phyloP scores from a whole-genome alignment of 177 flowering plant species.

The Vitis hybrid region DNA sequence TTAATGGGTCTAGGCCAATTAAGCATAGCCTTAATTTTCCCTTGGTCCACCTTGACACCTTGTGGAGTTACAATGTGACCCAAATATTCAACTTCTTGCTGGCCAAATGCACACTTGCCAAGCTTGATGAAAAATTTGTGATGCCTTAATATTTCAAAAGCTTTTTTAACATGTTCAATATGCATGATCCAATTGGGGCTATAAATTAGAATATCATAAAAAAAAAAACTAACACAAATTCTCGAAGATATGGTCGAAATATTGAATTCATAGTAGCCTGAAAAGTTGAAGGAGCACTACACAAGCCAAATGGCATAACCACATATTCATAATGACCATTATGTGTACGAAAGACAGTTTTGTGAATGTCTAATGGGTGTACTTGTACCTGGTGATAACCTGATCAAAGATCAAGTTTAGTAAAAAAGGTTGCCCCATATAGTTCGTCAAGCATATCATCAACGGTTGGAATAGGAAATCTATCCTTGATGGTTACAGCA shows the following conservation, averaged over 20 bases:
- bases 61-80: slow-evolving; percentile 11
- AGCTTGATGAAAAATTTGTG: slow-evolving; percentile 1
- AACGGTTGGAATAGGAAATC: background rate
- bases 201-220: no score
- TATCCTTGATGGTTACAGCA: no score
- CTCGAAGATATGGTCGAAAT: no score
- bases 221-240: no score
- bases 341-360: slow-evolving; percentile 16
- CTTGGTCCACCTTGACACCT: slow-evolving; percentile 7
- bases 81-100: slow-evolving; percentile 2
- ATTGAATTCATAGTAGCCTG: no score
- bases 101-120: slow-evolving; percentile 9
- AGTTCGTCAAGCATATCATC: slow-evolving; percentile 2
- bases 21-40: slow-evolving; percentile 6
- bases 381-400: slow-evolving; percentile 27
- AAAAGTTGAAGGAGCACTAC: background rate
- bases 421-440: slow-evolving; percentile 7
- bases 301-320: slow-evolving; percentile 13
- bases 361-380: background rate
- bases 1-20: slow-evolving; percentile 13
- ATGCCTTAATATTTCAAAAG: no score
- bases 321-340: slow-evolving; percentile 12
- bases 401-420: slow-evolving; percentile 16
- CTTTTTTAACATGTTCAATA: no score
- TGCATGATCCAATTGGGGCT: no score